A percentile compares a stretch with the other conserved stretches of the same genome.
phyloP scores from a whole-genome alignment of 495 filamentous ascomycete species.

The Trichoderma erinaceum region DNA sequence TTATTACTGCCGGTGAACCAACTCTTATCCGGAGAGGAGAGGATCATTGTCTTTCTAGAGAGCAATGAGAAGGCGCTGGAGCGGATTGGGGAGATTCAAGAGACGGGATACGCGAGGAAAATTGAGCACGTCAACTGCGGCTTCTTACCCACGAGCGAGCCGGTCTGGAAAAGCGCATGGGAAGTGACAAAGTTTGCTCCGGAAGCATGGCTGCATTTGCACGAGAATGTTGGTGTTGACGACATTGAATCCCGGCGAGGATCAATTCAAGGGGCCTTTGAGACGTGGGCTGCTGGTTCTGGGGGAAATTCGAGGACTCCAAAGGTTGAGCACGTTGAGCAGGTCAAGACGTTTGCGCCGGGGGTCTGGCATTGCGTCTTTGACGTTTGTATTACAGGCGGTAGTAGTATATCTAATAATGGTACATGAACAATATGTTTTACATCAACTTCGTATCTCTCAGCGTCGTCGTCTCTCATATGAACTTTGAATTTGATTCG shows the following conservation, averaged over 20 bases:
- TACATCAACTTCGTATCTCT: neutral
- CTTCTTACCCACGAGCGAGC: conserved; percentile 61
- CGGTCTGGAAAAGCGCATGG: conserved; percentile 62
- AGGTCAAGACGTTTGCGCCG: conserved; percentile 89
- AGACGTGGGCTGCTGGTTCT: conserved; percentile 25
- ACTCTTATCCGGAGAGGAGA: conserved; percentile 29
- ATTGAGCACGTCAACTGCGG: conserved; percentile 74
- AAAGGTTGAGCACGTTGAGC: conserved; percentile 63
- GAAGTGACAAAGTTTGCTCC: conserved; percentile 28
- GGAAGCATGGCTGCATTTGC: conserved; percentile 71
- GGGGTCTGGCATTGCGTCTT: conserved; percentile 84
- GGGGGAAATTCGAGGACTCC: conserved; percentile 22
- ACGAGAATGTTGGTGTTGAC: conserved; percentile 70
- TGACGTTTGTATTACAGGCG: conserved; percentile 55
- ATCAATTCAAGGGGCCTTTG: conserved; percentile 39
- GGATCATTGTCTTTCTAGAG: conserved; percentile 63
- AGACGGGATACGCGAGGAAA: conserved; percentile 25
- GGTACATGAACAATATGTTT: conserved; percentile 1
- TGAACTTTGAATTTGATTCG: conserved; percentile 18
- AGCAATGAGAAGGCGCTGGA: conserved; percentile 53
- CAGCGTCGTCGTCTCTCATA: conserved; percentile 12
- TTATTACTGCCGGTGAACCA: conserved; percentile 23
- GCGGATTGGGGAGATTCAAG: conserved; percentile 35
- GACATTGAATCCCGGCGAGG: conserved; percentile 53
- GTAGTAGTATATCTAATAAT: conserved; percentile 19